These are phyloP conservation scores for Dothistroma pini DNA, from an alignment of 2,329 filamentous ascomycete genomes.

Conservation along the genomic window DNA sequence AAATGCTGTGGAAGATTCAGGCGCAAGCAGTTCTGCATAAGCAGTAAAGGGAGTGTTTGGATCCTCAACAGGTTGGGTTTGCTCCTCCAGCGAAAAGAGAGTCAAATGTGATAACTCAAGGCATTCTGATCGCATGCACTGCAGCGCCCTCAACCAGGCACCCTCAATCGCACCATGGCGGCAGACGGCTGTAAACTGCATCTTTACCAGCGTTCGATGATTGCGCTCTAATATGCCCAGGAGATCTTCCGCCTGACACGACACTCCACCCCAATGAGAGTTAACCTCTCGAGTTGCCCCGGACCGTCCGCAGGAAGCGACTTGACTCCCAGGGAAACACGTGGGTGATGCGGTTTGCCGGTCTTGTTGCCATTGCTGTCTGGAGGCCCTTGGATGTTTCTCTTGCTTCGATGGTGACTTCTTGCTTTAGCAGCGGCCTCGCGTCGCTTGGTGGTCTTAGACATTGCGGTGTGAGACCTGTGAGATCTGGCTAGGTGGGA, in stretches of 20 bases:
- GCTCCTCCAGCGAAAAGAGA: neutral
- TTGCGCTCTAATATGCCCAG: neutral
- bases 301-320: neutral
- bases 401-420: no score
- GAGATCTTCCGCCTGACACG: neutral
- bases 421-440: no score
- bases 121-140: neutral
- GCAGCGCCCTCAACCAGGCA: neutral
- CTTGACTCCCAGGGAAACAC: no score
- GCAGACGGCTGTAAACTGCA: neutral
- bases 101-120: neutral
- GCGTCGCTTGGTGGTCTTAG: no score
- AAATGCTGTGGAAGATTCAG: neutral
- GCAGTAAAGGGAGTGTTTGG: neutral
- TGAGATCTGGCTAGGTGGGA: no score
- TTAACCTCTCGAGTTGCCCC: neutral
- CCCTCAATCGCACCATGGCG: neutral
- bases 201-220: neutral
- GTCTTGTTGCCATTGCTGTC: no score
- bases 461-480: no score
- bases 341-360: no score
- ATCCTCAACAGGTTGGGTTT: neutral
- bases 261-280: neutral
- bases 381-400: no score
- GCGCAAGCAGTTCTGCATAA: neutral